Evolutionary conservation across 768 basidiomycete genomes (phyloP).

Genomic region (Tulasnella sp.): DNA sequence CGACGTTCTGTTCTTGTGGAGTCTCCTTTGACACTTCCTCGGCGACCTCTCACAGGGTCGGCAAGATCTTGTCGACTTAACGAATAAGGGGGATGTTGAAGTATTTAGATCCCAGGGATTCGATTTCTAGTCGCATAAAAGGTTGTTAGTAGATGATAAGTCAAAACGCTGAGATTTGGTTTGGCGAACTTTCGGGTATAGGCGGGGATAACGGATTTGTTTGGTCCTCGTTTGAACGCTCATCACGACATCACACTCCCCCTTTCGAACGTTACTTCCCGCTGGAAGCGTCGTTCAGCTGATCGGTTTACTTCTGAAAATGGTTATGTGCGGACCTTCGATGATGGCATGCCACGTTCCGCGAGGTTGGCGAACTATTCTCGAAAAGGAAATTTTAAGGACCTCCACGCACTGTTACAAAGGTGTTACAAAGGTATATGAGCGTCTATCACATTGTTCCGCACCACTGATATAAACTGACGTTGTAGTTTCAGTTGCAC

Average conservation of each 20-base stretch:
- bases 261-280: background rate
- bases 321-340: background rate
- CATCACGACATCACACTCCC: background rate
- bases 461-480: background rate
- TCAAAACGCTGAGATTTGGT: no score
- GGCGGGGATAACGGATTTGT: background rate
- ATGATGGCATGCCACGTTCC: background rate
- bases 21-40: background rate
- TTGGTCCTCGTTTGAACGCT: background rate
- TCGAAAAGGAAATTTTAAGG: background rate
- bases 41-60: slow-evolving; percentile 50
- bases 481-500: background rate
- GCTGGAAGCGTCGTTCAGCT: no score
- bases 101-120: slow-evolving; percentile 78
- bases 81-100: slow-evolving; percentile 57
- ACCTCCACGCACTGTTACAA: background rate
- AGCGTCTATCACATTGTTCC: no score
- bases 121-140: slow-evolving; percentile 56
- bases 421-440: background rate
- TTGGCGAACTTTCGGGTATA: background rate
- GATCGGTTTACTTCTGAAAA: background rate
- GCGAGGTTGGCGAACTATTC: background rate
- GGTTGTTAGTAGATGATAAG: background rate
- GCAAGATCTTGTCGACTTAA: slow-evolving; percentile 69
- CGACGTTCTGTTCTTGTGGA: background rate